Percentiles rank a stretch among this genome's conserved stretches.
phyloP scores from a whole-genome alignment of 257 asterid genomes.

The Fraxinus quadrangulata region DNA sequence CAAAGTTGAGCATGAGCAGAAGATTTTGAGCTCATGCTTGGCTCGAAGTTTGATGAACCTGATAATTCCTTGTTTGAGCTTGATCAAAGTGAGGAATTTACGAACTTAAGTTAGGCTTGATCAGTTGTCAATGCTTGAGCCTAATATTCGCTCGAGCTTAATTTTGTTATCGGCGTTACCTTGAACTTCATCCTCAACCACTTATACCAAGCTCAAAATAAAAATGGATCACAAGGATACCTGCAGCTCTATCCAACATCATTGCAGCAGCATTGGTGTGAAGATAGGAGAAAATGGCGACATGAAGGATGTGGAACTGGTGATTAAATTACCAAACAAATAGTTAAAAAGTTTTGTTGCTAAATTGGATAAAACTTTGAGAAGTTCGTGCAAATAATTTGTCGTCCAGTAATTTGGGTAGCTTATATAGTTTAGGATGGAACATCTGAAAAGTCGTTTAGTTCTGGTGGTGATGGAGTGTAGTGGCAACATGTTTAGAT shows the following conservation, averaged over 20 bases:
- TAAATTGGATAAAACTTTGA: neutral
- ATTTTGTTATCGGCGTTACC: neutral
- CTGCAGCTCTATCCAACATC: neutral
- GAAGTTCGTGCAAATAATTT: neutral
- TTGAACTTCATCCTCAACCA: neutral
- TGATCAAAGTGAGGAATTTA: neutral
- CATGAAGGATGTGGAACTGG: neutral
- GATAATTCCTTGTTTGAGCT: neutral
- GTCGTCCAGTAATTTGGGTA: neutral
- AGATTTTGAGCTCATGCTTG: neutral
- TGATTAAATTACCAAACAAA: neutral
- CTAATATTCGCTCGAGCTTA: neutral
- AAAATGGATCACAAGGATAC: neutral
- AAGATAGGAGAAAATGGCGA: neutral
- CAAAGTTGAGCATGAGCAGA: neutral
- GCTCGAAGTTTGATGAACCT: neutral
- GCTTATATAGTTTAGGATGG: neutral
- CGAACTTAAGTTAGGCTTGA: neutral
- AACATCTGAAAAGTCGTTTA: neutral
- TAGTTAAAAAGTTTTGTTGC: neutral
- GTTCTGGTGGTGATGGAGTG: neutral
- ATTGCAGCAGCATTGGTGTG: neutral
- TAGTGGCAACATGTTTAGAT: neutral
- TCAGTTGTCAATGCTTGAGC: neutral
- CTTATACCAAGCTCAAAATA: neutral